Base-by-base conservation (phyloP, 345 rosid species). In the Viola odorata region DNA sequence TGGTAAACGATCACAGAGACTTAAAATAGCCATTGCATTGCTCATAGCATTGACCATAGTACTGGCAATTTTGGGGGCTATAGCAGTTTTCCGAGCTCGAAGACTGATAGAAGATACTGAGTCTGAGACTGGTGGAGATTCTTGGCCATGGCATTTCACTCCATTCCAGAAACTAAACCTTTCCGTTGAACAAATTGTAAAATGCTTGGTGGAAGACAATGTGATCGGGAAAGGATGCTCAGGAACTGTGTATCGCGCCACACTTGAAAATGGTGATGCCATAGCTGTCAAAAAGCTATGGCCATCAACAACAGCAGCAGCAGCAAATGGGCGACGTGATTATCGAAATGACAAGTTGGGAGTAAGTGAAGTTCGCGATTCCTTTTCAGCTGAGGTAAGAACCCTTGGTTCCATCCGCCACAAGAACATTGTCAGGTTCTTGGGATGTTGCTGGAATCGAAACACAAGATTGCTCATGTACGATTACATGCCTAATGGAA, bases 231-330 rank as follows among this genome's bases (percentile, higher is more conserved):
- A 75, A 63, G 94, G 94, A 60, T 63, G 81, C 71, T 84, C 94
- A 0, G 94, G 94, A 12, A 66, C 80, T 76, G 92, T 84, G 52
- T 86, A 84, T 60, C 84, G 84, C 3, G 89, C 84, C 4, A 85
- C 80, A 61, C 76, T 81, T 50, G 76, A 85, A 2, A 39, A 73
- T 6, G 74, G 75, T 64, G 86, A 83, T 70, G 72, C 79, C 12
- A 67, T 86, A 41, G 89, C 94, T 23, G 94, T 84, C 71, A 86
- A 86, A 77, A 86, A 82, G 76, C 78, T 86, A 32, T 84, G 87
- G 89, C 87, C 89, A 11, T 12, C 68, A 36, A n/a, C n/a, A n/a
- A n/a, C n/a, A n/a, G n/a, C n/a, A n/a, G n/a, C n/a, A n/a, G n/a
- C n/a, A n/a, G n/a, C n/a, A n/a, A n/a, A n/a, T n/a, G n/a, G n/a